Conservation (phyloP, 495 filamentous ascomycete genomes). For the Hypoxylon subgilvum region DNA sequence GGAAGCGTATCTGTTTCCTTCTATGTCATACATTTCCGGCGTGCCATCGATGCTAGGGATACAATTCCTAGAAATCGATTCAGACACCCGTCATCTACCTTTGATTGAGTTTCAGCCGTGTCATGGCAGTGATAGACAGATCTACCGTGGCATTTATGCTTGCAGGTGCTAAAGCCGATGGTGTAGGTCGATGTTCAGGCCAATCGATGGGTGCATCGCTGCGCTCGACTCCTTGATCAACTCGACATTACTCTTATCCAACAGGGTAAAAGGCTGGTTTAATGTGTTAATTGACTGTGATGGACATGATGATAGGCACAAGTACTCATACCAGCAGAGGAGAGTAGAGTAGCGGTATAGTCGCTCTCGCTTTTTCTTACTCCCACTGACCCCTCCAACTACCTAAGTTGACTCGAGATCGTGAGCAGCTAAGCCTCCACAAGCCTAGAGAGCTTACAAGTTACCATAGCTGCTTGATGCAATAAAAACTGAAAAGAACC, state of each 20-base stretch:
- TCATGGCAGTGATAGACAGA: too few species aligned
- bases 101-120: background rate
- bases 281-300: constrained; percentile 6
- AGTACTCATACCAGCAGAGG: constrained; percentile 1
- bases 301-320: constrained; percentile 1
- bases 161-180: background rate
- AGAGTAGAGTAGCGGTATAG: too few species aligned
- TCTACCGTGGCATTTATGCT: too few species aligned
- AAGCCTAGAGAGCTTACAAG: constrained; percentile 21
- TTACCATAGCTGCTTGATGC: constrained; percentile 27
- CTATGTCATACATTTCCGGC: constrained; percentile 27
- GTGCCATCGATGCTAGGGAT: constrained; percentile 18
- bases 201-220: constrained; percentile 3
- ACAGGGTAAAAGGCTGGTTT: background rate
- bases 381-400: constrained; percentile 2
- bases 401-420: constrained; percentile 34
- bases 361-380: too few species aligned
- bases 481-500: constrained; percentile 25
- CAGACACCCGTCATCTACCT: constrained; percentile 2
- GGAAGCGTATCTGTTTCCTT: constrained; percentile 24
- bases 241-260: background rate
- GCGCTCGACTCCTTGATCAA: background rate
- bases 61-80: constrained; percentile 6
- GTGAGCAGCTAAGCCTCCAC: constrained; percentile 21
- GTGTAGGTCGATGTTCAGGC: background rate